A percentile compares a stretch with the other conserved stretches of the same genome.
Conservation (phyloP, 2,329 filamentous ascomycete genomes). For the Endocalyx cinctus region DNA sequence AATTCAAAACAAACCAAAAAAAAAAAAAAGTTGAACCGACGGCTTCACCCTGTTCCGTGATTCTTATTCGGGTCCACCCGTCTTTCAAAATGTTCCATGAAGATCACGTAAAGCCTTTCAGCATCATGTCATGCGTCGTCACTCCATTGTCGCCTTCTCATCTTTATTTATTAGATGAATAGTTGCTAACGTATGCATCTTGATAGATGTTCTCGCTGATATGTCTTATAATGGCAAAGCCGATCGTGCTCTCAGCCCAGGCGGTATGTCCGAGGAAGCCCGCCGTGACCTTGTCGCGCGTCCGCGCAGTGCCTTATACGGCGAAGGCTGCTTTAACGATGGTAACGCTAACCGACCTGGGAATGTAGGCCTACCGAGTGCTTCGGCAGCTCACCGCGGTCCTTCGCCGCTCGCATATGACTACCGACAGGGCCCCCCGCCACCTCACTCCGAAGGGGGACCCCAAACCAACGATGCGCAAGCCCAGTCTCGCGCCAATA, state of each 20-base stretch:
- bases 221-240: constrained; percentile 59
- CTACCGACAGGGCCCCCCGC: constrained; percentile 38
- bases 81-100: constrained; percentile 23
- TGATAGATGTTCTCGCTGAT: constrained; percentile 49
- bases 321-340: constrained; percentile 69
- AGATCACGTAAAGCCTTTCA: constrained; percentile 23
- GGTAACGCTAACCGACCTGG: constrained; percentile 57
- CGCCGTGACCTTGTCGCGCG: constrained; percentile 93
- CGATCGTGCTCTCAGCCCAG: constrained; percentile 80
- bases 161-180: constrained; percentile 9
- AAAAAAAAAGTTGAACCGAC: constrained; percentile 31
- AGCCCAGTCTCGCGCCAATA: constrained; percentile 68
- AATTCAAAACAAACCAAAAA: constrained; percentile 29
- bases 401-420: constrained; percentile 79
- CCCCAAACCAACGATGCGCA: constrained; percentile 44
- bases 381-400: constrained; percentile 63
- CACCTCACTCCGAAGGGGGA: constrained; percentile 36
- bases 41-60: constrained; percentile 22
- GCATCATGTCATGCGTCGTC: constrained; percentile 17
- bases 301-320: constrained; percentile 91
- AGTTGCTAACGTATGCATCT: constrained; percentile 31
- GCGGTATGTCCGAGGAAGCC: constrained; percentile 87
- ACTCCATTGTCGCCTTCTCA: constrained; percentile 13
- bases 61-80: constrained; percentile 16
- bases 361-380: constrained; percentile 61